Evolutionary conservation across 164 flowering plant species (phyloP).

Genomic region (Macadamia tetraphylla): DNA sequence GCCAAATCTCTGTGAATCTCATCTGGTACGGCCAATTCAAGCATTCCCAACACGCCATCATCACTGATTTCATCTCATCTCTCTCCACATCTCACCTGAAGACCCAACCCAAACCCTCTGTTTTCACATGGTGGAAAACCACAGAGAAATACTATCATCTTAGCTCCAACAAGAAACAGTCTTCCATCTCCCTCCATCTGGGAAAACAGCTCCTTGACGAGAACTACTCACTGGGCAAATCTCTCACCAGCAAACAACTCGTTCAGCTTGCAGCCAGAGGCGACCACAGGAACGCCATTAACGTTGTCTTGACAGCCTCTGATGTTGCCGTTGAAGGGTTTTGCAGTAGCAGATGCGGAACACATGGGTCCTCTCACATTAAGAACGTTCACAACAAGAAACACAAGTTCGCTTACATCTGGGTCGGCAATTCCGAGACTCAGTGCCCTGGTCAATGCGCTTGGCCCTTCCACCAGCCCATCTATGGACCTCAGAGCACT

Average conservation of each 20-base stretch:
- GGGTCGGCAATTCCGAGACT: conserved; percentile 31
- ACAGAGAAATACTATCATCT: conserved; percentile 25
- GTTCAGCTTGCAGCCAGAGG: conserved; percentile 41
- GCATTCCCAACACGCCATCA: conserved; percentile 46
- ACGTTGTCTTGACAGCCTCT: conserved; percentile 36
- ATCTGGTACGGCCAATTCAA: conserved; percentile 62
- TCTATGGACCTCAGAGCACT: conserved; percentile 29
- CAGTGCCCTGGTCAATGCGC: conserved; percentile 36
- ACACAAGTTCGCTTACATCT: conserved; percentile 18
- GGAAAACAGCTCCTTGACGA: conserved; percentile 48
- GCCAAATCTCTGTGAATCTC: conserved; percentile 44
- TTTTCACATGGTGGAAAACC: conserved; percentile 37
- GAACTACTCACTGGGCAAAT: conserved; percentile 49
- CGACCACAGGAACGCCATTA: conserved; percentile 29
- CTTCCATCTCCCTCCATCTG: conserved; percentile 26
- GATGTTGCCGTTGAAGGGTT: conserved; percentile 27
- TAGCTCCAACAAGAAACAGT: conserved; percentile 10
- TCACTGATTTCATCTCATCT: conserved; percentile 48
- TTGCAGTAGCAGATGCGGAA: conserved; percentile 24
- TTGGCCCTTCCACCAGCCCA: conserved; percentile 33
- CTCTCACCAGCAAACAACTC: conserved; percentile 33
- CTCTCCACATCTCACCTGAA: conserved; percentile 20
- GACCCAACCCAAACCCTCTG: conserved; percentile 24
- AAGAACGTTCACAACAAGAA: background rate
- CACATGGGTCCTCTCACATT: conserved; percentile 19